Evolutionary conservation across 2,329 filamentous ascomycete species (phyloP).

Genomic region (Calcarisporium arbuscula): DNA sequence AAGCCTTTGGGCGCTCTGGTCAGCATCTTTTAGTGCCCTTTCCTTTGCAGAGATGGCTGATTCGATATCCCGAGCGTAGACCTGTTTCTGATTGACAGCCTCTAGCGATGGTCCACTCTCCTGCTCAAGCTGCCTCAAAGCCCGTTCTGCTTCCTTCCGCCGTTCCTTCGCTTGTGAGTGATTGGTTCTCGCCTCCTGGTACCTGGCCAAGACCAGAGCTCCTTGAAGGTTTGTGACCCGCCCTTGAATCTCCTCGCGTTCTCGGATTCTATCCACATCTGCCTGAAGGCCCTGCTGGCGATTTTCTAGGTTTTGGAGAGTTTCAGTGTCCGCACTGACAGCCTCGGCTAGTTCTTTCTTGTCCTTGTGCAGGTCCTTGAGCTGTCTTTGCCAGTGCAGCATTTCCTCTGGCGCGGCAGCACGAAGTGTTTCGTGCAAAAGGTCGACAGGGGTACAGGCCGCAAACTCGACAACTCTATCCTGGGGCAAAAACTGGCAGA

Average conservation of each 20-base stretch:
- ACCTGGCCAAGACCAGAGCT: constrained; percentile 59
- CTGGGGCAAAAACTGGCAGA: constrained; percentile 95
- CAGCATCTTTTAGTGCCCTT: constrained; percentile 45
- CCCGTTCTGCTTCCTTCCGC: constrained; percentile 46
- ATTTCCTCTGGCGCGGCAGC: constrained; percentile 81
- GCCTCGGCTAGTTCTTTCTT: constrained; percentile 58
- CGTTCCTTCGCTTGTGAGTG: constrained; percentile 47
- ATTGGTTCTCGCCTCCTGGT: constrained; percentile 46
- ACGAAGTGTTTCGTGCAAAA: constrained; percentile 79
- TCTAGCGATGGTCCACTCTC: constrained; percentile 59
- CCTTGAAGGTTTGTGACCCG: constrained; percentile 60
- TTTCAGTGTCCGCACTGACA: constrained; percentile 53
- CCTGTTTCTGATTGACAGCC: constrained; percentile 63
- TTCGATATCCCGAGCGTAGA: constrained; percentile 55
- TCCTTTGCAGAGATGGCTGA: constrained; percentile 49
- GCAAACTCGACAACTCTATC: constrained; percentile 95
- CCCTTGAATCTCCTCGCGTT: constrained; percentile 63
- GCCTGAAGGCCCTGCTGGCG: constrained; percentile 69
- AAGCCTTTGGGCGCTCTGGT: constrained; percentile 42
- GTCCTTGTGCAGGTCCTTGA: constrained; percentile 64
- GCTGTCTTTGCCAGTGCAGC: constrained; percentile 66
- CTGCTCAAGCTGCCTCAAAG: constrained; percentile 53
- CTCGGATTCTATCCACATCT: constrained; percentile 76
- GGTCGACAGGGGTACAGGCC: constrained; percentile 69
- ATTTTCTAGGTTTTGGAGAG: constrained; percentile 60